Conservation (phyloP, 2,329 filamentous ascomycete genomes). For the Diplodia corticola region DNA sequence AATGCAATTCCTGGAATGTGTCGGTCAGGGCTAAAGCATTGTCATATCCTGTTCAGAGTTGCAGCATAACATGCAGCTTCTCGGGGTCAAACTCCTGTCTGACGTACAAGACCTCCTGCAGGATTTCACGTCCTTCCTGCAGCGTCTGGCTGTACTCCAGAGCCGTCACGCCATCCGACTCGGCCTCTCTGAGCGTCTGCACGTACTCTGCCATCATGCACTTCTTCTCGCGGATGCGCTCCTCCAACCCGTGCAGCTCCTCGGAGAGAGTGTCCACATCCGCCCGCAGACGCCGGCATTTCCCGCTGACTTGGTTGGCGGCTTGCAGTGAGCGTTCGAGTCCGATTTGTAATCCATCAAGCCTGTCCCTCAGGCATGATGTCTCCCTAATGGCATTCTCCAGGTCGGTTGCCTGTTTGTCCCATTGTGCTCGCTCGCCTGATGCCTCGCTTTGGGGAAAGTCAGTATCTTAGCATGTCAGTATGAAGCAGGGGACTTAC, state of each 20-base stretch:
- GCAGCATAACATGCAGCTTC: background rate
- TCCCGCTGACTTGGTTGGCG: background rate
- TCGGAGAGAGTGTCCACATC: background rate
- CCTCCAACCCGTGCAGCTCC: background rate
- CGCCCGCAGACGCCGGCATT: background rate
- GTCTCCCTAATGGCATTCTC: background rate
- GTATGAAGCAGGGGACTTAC: background rate
- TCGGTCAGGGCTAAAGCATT: background rate
- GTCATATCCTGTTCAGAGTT: background rate
- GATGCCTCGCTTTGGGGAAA: background rate
- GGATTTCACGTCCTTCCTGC: background rate
- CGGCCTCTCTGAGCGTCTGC: background rate
- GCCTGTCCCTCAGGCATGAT: background rate
- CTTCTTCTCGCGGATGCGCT: background rate
- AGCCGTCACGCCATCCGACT: background rate
- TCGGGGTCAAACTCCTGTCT: background rate
- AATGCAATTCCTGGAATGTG: background rate
- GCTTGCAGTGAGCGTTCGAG: background rate
- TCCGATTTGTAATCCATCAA: background rate
- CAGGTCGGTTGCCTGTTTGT: background rate
- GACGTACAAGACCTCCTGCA: background rate
- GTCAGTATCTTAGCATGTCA: background rate
- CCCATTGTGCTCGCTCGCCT: background rate
- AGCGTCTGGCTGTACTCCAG: background rate
- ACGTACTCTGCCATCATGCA: background rate